phyloP scores from a whole-genome alignment of 805 yeast species.

The Candida corydali region DNA sequence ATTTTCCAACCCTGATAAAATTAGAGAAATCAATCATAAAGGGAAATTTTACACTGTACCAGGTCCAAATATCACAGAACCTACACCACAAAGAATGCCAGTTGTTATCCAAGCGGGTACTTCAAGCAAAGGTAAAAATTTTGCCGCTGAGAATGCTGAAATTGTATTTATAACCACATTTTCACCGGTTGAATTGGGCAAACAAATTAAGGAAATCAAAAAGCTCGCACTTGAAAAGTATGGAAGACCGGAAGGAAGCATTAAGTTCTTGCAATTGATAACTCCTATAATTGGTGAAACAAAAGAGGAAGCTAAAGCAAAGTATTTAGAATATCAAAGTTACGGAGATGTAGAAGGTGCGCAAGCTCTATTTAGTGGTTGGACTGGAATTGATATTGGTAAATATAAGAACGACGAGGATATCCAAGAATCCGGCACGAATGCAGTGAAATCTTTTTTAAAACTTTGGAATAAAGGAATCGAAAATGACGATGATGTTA shows the following conservation, averaged over 20 bases:
- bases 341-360: constrained; percentile 40
- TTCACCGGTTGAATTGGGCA: constrained; percentile 24
- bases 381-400: constrained; percentile 41
- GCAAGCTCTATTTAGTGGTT: constrained; percentile 35
- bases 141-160: constrained; percentile 43
- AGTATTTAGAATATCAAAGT: constrained; percentile 25
- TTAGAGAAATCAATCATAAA: constrained; percentile 37
- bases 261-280: constrained; percentile 35
- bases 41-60: constrained; percentile 40
- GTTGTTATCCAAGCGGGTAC: constrained; percentile 44
- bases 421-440: constrained; percentile 25
- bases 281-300: constrained; percentile 38
- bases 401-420: constrained; percentile 28
- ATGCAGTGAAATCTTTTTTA: constrained; percentile 29
- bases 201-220: constrained; percentile 26
- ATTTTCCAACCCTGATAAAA: constrained; percentile 35
- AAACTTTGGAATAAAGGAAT: constrained; percentile 28
- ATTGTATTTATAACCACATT: constrained; percentile 36
- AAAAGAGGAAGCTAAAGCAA: constrained; percentile 37
- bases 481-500: constrained; percentile 17
- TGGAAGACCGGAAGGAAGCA: constrained; percentile 30
- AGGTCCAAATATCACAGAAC: constrained; percentile 40
- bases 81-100: constrained; percentile 43
- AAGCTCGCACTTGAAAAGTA: constrained; percentile 27
- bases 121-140: constrained; percentile 35